phyloP scores from a whole-genome alignment of 192 early-diverging fungal genomes.

The Coemansia erecta region DNA sequence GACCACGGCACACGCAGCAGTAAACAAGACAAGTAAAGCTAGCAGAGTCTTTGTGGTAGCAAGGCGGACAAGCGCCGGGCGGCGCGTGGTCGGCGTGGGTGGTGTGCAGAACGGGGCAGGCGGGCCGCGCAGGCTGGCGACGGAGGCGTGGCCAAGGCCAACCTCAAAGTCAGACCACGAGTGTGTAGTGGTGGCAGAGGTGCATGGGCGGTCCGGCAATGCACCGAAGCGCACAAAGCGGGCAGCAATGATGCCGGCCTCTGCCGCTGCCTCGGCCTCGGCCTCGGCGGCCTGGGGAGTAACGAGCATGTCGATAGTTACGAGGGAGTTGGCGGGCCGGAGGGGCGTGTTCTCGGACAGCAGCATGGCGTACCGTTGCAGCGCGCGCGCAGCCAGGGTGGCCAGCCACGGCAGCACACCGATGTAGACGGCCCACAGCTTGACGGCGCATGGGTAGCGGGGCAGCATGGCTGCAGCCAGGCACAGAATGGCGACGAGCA shows the following conservation, averaged over 20 bases:
- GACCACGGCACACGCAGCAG: conserved; percentile 7
- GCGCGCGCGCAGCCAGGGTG: conserved; percentile 19
- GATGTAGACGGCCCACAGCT: conserved; percentile 30
- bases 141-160: background rate
- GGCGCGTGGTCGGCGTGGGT: no score
- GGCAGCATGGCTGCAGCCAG: conserved; percentile 19
- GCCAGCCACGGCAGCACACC: conserved; percentile 36
- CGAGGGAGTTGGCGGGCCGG: background rate
- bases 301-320: conserved; percentile 10
- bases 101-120: background rate
- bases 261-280: background rate
- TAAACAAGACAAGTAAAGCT: conserved; percentile 5
- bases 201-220: conserved; percentile 7
- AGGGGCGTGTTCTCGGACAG: background rate
- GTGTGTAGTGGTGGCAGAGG: conserved; percentile 8
- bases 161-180: conserved; percentile 27
- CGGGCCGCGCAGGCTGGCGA: background rate
- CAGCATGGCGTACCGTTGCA: conserved; percentile 15
- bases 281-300: background rate
- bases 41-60: conserved; percentile 10
- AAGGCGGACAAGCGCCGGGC: background rate
- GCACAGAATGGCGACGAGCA: conserved; percentile 13
- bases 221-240: background rate
- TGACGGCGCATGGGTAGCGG: conserved; percentile 28
- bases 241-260: background rate